Percentiles rank a stretch among this genome's conserved stretches.
These are phyloP conservation scores for Hypoxylon rickii DNA, from an alignment of 495 filamentous ascomycete genomes.

Conservation along the genomic window DNA sequence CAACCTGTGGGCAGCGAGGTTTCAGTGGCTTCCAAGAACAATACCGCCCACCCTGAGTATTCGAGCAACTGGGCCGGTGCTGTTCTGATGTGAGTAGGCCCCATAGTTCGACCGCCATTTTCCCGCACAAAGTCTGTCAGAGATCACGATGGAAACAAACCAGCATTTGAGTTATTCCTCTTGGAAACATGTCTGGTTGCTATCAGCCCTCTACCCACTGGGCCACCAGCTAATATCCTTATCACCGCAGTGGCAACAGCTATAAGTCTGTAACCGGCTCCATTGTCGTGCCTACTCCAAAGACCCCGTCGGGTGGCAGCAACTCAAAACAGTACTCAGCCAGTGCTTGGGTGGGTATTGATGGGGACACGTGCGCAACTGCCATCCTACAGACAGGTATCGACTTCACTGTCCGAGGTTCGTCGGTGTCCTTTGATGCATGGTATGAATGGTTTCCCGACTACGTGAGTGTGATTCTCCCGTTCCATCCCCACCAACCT, in stretches of 20 bases:
- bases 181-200: too few species aligned
- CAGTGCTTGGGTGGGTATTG: conserved; percentile 68
- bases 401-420: conserved; percentile 55
- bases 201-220: too few species aligned
- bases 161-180: too few species aligned
- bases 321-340: conserved; percentile 51
- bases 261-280: conserved; percentile 60
- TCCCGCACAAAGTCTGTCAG: too few species aligned
- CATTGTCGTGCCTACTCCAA: conserved; percentile 60
- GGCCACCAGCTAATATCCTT: too few species aligned
- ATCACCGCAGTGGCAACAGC: too few species aligned
- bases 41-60: conserved; percentile 43
- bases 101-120: too few species aligned
- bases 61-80: conserved; percentile 66
- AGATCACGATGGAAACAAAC: too few species aligned
- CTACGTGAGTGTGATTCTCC: background rate
- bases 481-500: background rate
- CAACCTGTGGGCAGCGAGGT: conserved; percentile 19
- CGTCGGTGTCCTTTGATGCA: conserved; percentile 50
- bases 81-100: conserved; percentile 57
- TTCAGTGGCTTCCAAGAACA: conserved; percentile 13
- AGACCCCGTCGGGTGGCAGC: conserved; percentile 47
- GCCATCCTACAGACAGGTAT: conserved; percentile 67
- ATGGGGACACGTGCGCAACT: conserved; percentile 60
- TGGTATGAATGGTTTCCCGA: conserved; percentile 71